Evolutionary conservation across 78 protist species (phyloP), one percentile per base, ranked within the genome.

Genomic region (Dictyostelium intermedium): DNA sequence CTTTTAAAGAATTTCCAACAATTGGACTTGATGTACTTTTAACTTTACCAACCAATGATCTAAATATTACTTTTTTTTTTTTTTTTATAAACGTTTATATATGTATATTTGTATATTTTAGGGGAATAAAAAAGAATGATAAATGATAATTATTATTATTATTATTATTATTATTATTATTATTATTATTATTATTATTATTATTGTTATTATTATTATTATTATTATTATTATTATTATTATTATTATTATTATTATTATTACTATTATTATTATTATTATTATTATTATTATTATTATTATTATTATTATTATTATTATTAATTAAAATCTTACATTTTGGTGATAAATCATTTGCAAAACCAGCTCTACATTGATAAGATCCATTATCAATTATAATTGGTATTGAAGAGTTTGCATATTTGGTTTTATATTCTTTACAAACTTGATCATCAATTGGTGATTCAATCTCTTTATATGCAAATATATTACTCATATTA

Each of bases 1-100:
- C 92, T 56, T 84, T 92, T 2, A 92, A 35, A 43, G 91, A 78
- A 60, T 92, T 92, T 25, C 96, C 96, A 82, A 92, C 96, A 13
- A 92, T 82, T 23, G 91, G 86, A 34, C 34, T 43, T 30, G 91
- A 63, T 34, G 56, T 84, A 14, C 77, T 66, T 78, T 72, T 92
- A n/a, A 80, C 47, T 78, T 86, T 83, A 45, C 96, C 96, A 70
- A 92, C 96, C 10, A 92, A 18, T 53, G 92, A 60, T 66, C 85
- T 85, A 41, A 92, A 92, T 77, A 69, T 39, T 39, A 91, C 95
- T 91, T 16, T 60, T 16, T 9, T n/a, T 41, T 6, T 82, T n/a
- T n/a, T n/a, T n/a, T n/a, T n/a, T n/a, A n/a, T n/a, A n/a, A n/a
- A n/a, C n/a, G n/a, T n/a, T n/a, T n/a, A n/a, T n/a, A n/a, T n/a